Conservation (phyloP, 2,329 filamentous ascomycete species). For the Dactylonectria macrodidyma region DNA sequence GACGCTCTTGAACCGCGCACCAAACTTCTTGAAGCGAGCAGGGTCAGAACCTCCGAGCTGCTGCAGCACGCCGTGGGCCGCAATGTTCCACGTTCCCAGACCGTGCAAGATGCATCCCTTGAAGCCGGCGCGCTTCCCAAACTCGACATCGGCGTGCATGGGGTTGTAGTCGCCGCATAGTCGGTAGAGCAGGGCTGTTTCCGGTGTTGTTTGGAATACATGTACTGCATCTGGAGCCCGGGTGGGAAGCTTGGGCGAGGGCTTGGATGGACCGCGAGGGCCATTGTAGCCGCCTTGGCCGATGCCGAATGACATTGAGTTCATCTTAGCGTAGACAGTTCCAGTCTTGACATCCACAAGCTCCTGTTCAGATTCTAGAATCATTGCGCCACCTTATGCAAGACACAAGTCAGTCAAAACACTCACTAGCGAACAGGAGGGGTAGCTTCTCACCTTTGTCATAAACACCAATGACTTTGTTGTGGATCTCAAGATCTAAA, state of each 20-base stretch:
- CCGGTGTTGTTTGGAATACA: conserved; percentile 55
- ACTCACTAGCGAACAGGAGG: not conserved
- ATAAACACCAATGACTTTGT: conserved; percentile 60
- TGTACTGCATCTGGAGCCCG: conserved; percentile 56
- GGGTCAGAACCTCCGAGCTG: conserved; percentile 59
- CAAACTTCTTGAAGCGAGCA: conserved; percentile 57
- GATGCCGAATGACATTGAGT: conserved; percentile 59
- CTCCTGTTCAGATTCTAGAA: conserved; percentile 57
- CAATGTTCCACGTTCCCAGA: conserved; percentile 63
- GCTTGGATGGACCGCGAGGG: conserved; percentile 56
- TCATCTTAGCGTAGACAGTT: conserved; percentile 56
- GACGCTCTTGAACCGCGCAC: conserved; percentile 61
- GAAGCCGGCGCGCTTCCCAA: conserved; percentile 60
- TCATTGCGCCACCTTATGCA: conserved; percentile 55
- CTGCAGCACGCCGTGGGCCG: conserved; percentile 59
- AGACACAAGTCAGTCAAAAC: not conserved
- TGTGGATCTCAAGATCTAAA: conserved; percentile 56
- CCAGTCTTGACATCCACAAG: conserved; percentile 57
- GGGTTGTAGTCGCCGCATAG: conserved; percentile 66
- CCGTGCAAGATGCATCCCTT: conserved; percentile 63
- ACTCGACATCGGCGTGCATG: conserved; percentile 60
- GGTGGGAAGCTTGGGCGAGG: conserved; percentile 49
- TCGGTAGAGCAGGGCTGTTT: conserved; percentile 59
- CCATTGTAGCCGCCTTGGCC: conserved; percentile 62
- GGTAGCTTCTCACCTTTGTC: conserved; percentile 53